These are phyloP conservation scores for Jimgerdemannia lactiflua DNA, from an alignment of 192 early-diverging fungal genomes.

Conservation along the genomic window DNA sequence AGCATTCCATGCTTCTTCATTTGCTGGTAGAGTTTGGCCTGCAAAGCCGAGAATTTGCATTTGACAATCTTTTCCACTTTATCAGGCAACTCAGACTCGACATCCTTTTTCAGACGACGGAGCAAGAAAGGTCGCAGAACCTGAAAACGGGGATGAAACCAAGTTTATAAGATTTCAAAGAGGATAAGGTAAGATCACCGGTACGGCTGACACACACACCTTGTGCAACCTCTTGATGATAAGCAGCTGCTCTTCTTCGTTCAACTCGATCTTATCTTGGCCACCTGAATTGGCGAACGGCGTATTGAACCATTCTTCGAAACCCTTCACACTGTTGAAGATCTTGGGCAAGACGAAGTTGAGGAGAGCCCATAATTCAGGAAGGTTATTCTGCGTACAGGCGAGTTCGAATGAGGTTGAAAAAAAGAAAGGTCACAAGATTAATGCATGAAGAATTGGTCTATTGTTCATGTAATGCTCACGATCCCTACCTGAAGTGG, in stretches of 20 bases:
- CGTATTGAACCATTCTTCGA: constrained; percentile 99
- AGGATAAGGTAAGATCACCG: not conserved
- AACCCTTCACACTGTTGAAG: constrained; percentile 94
- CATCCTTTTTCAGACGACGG: constrained; percentile 96
- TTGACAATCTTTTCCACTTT: constrained; percentile 95
- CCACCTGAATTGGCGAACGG: constrained; percentile 81
- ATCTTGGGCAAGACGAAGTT: constrained; percentile 97
- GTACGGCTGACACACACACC: constrained; percentile 20
- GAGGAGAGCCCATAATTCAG: constrained; percentile 94
- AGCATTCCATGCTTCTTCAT: constrained; percentile 78
- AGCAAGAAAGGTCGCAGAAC: constrained; percentile 95
- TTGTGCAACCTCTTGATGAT: constrained; percentile 97
- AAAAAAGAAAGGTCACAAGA: constrained; percentile 15
- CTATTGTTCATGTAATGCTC: constrained; percentile 2
- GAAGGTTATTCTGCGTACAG: constrained; percentile 81
- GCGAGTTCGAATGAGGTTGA: not conserved
- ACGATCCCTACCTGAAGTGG: constrained; percentile 75
- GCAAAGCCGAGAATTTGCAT: constrained; percentile 87
- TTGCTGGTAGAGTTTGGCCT: constrained; percentile 80
- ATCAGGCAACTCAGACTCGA: constrained; percentile 96
- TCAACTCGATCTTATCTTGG: constrained; percentile 88
- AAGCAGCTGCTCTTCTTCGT: constrained; percentile 97
- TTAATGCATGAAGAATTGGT: not conserved
- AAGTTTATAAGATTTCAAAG: not conserved
- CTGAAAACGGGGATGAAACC: constrained; percentile 1